A percentile compares a stretch with the other conserved stretches of the same genome.
These are phyloP conservation scores for Cercophora sp. DNA, from an alignment of 495 filamentous ascomycete genomes.

Conservation along the genomic window DNA sequence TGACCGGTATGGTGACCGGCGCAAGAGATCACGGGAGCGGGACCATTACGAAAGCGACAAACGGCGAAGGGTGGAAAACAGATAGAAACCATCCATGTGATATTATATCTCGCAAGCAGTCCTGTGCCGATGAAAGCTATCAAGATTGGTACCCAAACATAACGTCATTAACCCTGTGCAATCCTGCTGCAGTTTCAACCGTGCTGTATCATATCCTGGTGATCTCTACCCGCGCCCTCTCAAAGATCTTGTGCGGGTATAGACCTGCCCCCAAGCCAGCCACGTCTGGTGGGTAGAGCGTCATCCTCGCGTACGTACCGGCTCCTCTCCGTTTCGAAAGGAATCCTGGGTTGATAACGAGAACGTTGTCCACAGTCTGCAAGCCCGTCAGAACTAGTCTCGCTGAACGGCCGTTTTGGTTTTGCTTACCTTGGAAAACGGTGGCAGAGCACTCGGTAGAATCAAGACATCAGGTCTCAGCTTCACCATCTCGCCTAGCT, in stretches of 20 bases:
- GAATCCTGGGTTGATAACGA: constrained; percentile 83
- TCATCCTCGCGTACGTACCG: constrained; percentile 77
- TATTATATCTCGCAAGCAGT: constrained; percentile 2
- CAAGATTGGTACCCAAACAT: constrained; percentile 5
- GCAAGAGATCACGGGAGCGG: constrained; percentile 60
- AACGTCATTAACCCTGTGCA: not conserved
- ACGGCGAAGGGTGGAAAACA: constrained; percentile 56
- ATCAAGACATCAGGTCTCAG: constrained; percentile 82
- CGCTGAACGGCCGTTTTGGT: too few species aligned
- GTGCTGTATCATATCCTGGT: constrained; percentile 64
- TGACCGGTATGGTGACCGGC: constrained; percentile 49
- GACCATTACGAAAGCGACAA: constrained; percentile 61
- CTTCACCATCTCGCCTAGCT: constrained; percentile 85
- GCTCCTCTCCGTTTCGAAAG: constrained; percentile 76
- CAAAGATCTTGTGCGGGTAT: constrained; percentile 69
- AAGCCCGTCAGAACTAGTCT: constrained; percentile 20
- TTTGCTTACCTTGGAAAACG: constrained; percentile 90
- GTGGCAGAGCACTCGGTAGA: constrained; percentile 73
- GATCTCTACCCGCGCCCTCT: constrained; percentile 81
- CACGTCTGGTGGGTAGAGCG: constrained; percentile 59
- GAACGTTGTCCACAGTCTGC: constrained; percentile 78
- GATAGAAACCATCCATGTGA: constrained; percentile 20
- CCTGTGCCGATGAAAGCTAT: not conserved
- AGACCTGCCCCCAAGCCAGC: constrained; percentile 51
- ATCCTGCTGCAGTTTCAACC: not conserved